These are phyloP conservation scores for Boletellus emodensis DNA, from an alignment of 768 basidiomycete genomes.

Conservation along the genomic window DNA sequence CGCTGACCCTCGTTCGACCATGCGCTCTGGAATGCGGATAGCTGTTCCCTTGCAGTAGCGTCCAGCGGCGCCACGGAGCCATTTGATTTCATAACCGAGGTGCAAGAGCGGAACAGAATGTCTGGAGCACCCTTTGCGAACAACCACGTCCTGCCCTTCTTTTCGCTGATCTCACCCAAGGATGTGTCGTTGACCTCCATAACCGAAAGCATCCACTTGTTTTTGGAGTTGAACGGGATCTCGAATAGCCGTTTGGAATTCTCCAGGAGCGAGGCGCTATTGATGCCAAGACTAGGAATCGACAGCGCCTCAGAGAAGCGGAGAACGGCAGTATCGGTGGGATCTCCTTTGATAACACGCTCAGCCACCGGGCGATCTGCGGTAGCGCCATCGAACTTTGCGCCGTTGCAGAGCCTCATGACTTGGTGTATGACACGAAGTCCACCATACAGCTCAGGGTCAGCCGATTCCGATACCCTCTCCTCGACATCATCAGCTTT, in stretches of 20 bases:
- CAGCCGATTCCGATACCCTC: constrained; percentile 3
- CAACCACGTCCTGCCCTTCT: constrained; percentile 28
- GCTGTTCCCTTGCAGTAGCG: constrained; percentile 12
- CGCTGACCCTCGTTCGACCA: constrained; percentile 51
- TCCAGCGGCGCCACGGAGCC: constrained; percentile 34
- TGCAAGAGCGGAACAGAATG: constrained; percentile 42
- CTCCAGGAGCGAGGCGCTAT: constrained; percentile 19
- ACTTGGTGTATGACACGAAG: constrained; percentile 35
- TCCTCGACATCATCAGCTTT: constrained; percentile 18
- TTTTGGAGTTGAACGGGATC: constrained; percentile 47
- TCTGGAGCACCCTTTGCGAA: constrained; percentile 62
- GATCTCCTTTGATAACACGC: constrained; percentile 41
- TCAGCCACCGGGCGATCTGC: constrained; percentile 28
- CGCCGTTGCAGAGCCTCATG: constrained; percentile 56
- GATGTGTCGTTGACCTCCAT: constrained; percentile 20
- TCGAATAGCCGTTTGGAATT: constrained; percentile 30
- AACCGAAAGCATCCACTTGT: constrained; percentile 58
- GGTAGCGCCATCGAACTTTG: constrained; percentile 41
- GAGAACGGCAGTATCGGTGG: constrained; percentile 52
- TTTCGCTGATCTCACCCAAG: constrained; percentile 7
- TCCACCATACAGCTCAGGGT: constrained; percentile 18
- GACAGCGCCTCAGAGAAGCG: constrained; percentile 41
- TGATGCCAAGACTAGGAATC: constrained; percentile 19
- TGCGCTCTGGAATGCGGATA: constrained; percentile 31
- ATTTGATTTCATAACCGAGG: constrained; percentile 28